Base-by-base conservation (phyloP, 2,329 filamentous ascomycete genomes). In the Metarhizium robertsii region DNA sequence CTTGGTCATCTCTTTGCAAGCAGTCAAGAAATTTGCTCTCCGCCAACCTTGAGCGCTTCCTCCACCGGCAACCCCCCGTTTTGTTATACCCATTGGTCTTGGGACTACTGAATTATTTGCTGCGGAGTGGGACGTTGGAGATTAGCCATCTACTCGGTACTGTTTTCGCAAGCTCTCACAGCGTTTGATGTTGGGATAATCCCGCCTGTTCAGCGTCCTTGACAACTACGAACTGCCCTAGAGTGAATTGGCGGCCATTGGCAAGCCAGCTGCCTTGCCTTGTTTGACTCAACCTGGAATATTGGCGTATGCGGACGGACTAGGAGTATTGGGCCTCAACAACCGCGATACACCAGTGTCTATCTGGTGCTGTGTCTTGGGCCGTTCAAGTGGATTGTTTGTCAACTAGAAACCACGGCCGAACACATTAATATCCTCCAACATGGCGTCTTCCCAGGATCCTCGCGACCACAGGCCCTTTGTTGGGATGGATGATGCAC, bases 401-500 rank as follows among this genome's bases (percentile, higher is more conserved):
- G 25, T 25, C 25, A 25, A 25, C 25, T 25, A 25, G 32, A 34
- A 5, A 40, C 13, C 38, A 40, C 14, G 13, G 11, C 11, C 11
- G 11, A 40, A 40, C 11, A 11, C 38, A 40, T 40, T 16, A 16
- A 16, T 2, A 14, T 16, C 5, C 38, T 14, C 8, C 42, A 20
- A 7, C 42, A 48, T 48, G 45, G 20, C 45, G 25, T 30, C 45
- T 8, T 11, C 40, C 34, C 36, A 40, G 3, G 56, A 55, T 38
- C 50, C 53, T 16, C 50, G 45, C 38, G 53, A 50, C 53, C 42
- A n/a, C 40, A 32, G 42, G 11, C 42, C 53, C 10, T 14, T 55
- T 49, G 55, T 56, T 42, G 51, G 46, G 18, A 32, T 53, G n/a
- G 57, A 58, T 16, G 55, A 50, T 38, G 53, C 50, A 40, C 57